These are phyloP conservation scores for Alternaria sp. DNA, from an alignment of 2,329 filamentous ascomycete species.

Conservation along the genomic window DNA sequence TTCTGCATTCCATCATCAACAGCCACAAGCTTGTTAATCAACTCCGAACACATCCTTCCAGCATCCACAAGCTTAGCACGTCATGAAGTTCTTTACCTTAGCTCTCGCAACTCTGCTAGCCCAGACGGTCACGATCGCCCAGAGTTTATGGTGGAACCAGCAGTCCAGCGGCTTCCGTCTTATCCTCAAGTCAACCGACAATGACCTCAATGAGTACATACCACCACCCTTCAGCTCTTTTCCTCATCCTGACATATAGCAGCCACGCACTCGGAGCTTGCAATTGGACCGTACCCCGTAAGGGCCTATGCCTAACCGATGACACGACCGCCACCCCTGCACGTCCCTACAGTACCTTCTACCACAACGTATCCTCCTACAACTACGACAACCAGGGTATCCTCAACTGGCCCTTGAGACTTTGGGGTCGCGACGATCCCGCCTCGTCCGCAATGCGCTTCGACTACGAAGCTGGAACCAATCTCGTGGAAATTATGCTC, in stretches of 20 bases:
- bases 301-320: slow-evolving; percentile 43
- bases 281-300: slow-evolving; percentile 55
- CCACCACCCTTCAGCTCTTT: neutral
- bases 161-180: slow-evolving; percentile 30
- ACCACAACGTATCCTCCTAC: slow-evolving; percentile 35
- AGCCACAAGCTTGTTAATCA: neutral
- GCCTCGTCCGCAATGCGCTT: slow-evolving; percentile 42
- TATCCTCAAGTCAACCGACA: slow-evolving; percentile 24
- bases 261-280: slow-evolving; percentile 36
- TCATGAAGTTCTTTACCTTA: slow-evolving; percentile 9
- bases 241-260: neutral
- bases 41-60: neutral
- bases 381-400: slow-evolving; percentile 9
- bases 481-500: slow-evolving; percentile 45
- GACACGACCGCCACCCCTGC: slow-evolving; percentile 10
- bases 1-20: neutral
- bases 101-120: slow-evolving; percentile 2
- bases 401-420: slow-evolving; percentile 19
- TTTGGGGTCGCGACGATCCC: neutral
- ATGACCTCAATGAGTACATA: slow-evolving; percentile 21
- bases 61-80: neutral
- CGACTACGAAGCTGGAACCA: slow-evolving; percentile 34
- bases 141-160: neutral
- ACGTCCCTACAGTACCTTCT: slow-evolving; percentile 29
- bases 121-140: neutral